Base-by-base conservation (phyloP, 148 eudicot species). In the Oxyria digyna region DNA sequence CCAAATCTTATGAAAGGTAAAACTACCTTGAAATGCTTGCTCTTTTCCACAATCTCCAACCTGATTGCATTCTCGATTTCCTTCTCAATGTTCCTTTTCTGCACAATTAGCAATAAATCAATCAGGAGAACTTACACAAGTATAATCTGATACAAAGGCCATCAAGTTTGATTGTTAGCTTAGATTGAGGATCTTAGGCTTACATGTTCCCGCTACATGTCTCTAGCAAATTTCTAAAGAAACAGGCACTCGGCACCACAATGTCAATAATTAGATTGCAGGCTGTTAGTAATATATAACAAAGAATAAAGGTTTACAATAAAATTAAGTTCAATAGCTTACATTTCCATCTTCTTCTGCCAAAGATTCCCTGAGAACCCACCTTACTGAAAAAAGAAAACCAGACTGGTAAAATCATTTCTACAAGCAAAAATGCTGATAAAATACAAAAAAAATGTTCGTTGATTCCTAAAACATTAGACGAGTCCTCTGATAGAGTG, bases 1-100 rank as follows among this genome's bases (percentile, higher is more conserved):
- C 45, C 12, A 59, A 11, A 1, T n/a, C 31, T 23, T 10, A 54
- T 37, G 10, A 52, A 73, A 48, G n/a, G 46, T 49, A 8, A 67
- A 37, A 59, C 72, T 67, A 93, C 98, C 96, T 86, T 94, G 80
- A 80, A 88, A 70, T 68, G 81, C 78, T 93, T 94, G 85, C 92
- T 88, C 85, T 90, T 90, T 27, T 42, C 71, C 64, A 94, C 89
- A 59, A 87, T 72, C 82, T 94, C 98, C 41, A 79, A 83, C 91
- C 85, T 87, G 12, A 90, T 88, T 42, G 2, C 12, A 2, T 11
- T 42, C 13, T 11, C 14, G 45, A 11, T 9, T 75, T 90, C 96
- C 80, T 90, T 90, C 78, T 88, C 88, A 77, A 85, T 94, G 78
- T 86, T 90, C 45, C 64, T 81, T 81, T 86, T 83, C 98, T 94